phyloP scores from a whole-genome alignment of 1,284 basidiomycete species.

The Pseudozyma sp. region DNA sequence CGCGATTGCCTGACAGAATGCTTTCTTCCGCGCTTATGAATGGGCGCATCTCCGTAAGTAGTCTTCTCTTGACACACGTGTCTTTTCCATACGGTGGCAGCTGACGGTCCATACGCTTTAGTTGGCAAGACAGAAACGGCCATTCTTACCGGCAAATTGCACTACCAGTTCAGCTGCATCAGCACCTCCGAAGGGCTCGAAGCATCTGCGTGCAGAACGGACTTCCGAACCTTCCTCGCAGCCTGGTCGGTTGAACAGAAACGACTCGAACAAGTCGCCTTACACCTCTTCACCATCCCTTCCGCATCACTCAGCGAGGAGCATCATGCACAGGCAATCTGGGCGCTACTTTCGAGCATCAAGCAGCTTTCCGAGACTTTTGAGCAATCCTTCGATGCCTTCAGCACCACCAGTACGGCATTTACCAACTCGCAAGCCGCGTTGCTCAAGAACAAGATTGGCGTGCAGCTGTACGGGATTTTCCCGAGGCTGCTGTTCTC shows the following conservation, averaged over 20 bases:
- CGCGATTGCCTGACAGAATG: conserved; percentile 2
- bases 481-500: conserved; percentile 29
- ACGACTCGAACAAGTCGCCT: conserved; percentile 26
- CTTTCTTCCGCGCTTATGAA: conserved; percentile 26
- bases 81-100: not conserved
- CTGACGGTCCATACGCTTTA: not conserved
- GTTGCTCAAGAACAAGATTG: conserved; percentile 30
- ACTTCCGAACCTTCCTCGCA: conserved; percentile 6
- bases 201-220: conserved; percentile 8
- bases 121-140: conserved; percentile 21
- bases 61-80: not conserved
- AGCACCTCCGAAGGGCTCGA: conserved; percentile 17
- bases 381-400: not conserved
- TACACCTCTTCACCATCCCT: conserved; percentile 27
- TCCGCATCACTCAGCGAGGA: conserved; percentile 8
- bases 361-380: conserved; percentile 21
- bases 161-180: conserved; percentile 4
- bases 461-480: conserved; percentile 33
- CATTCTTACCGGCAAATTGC: conserved; percentile 17
- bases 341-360: conserved; percentile 22
- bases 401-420: conserved; percentile 3
- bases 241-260: conserved; percentile 28
- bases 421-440: conserved; percentile 2
- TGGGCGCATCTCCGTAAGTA: conserved; percentile 27
- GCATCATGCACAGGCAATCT: conserved; percentile 24